Evolutionary conservation across 805 yeast genomes (phyloP).

Genomic region (Cyberlindnera saturnus): DNA sequence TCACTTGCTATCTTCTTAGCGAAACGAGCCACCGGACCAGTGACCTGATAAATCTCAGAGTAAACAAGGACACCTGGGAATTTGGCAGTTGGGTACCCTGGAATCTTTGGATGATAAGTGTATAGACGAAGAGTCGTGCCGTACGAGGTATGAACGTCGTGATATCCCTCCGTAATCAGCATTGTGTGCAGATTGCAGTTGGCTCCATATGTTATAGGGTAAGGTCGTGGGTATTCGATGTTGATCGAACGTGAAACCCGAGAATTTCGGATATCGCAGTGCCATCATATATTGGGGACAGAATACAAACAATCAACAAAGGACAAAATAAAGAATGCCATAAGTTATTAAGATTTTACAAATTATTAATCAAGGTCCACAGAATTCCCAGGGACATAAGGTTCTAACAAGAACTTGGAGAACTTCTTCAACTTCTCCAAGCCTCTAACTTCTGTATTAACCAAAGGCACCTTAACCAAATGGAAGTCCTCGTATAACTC

Average conservation of each 20-base stretch:
- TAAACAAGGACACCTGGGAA: constrained; percentile 78
- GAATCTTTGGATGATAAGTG: constrained; percentile 60
- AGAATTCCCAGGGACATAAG: constrained; percentile 55
- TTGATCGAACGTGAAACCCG: too few relatives aligned
- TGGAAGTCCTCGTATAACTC: constrained; percentile 97
- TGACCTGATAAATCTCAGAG: constrained; percentile 76
- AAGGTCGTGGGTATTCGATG: too few relatives aligned
- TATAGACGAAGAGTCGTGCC: constrained; percentile 64
- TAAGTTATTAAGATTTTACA: neutral
- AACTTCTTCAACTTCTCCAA: constrained; percentile 77
- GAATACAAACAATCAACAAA: too few relatives aligned
- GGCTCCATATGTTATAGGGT: neutral
- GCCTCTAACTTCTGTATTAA: constrained; percentile 95
- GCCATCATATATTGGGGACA: too few relatives aligned
- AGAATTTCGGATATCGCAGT: too few relatives aligned
- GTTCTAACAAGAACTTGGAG: constrained; percentile 71
- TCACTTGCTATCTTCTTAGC: constrained; percentile 75
- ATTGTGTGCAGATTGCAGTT: constrained; percentile 26
- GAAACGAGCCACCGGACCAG: constrained; percentile 76
- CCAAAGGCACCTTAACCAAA: constrained; percentile 88
- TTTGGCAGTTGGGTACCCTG: constrained; percentile 70
- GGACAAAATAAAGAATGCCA: too few relatives aligned
- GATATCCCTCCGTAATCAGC: constrained; percentile 62
- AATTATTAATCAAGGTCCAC: constrained; percentile 17
- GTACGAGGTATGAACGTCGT: constrained; percentile 59